Base-by-base conservation (phyloP, 352 stramenopile species). In the Elongisporangium anandrum region DNA sequence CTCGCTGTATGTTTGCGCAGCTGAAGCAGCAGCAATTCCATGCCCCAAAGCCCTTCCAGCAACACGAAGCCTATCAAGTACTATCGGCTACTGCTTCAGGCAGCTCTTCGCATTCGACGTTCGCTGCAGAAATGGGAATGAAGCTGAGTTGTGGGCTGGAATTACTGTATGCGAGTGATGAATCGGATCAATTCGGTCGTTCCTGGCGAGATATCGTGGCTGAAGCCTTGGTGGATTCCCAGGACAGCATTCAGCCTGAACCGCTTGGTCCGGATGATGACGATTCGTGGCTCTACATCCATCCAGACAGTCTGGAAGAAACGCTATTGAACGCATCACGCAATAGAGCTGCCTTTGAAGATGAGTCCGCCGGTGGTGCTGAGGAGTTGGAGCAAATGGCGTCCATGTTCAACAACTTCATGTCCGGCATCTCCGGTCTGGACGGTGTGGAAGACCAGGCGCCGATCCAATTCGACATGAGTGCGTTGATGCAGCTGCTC, bases 1-100 rank as follows among this genome's bases (percentile, higher is more conserved):
- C 86, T n/a, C 77, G 82, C 54, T 87, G 80, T 21, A 90, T 90
- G 73, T 95, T 88, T 54, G 86, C 86, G 21, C 81, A 94, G 66
- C 65, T 94, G 24, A 90, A 86, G 64, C 81, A 92, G 57, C 86
- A 95, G 61, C 58, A 75, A 21, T 92, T 94, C 55, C 78, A 72
- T 54, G 64, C 82, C 7, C 86, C 84, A 0, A 86, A 87, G 45
- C 54, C 69, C 20, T 94, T 94, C 59, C 59, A 76, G 0, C 13
- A 9, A 5, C 2, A 29, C 34, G 54, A 19, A 19, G 24, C 21
- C 2, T 59, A 50, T 34, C 22, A 50, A 15, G 52, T 45, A 41
- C 16, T 47, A 13, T 45, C 20, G 52, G 22, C n/a, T 56, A 45
- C 55, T 0, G 7, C 39, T 4, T 34, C 38, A 10, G 8, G 41